A percentile compares a stretch with the other conserved stretches of the same genome.
phyloP scores from a whole-genome alignment of 352 stramenopile species.

The Pythium apleroticum region DNA sequence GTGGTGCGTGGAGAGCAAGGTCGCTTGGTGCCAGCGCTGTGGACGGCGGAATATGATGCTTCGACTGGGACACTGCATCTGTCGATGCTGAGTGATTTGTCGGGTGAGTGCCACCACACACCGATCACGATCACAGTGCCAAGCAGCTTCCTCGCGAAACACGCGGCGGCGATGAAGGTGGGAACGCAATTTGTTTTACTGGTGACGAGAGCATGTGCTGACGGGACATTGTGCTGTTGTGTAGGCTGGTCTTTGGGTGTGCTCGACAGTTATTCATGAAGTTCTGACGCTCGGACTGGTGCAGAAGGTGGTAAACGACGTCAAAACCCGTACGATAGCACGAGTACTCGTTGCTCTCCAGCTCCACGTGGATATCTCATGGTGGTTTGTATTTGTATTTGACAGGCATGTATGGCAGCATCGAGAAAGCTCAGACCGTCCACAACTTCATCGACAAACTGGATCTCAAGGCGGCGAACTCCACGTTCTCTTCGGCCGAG shows the following conservation, averaged over 20 bases:
- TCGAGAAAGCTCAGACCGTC: not conserved
- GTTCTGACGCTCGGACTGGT: slow-evolving; percentile 8
- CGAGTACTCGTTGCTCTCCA: not conserved
- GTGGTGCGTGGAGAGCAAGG: not conserved
- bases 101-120: not conserved
- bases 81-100: slow-evolving; percentile 1
- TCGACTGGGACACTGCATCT: not conserved
- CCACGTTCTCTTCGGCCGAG: not conserved
- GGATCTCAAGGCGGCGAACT: not conserved
- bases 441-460: slow-evolving; percentile 25
- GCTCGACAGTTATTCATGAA: slow-evolving; percentile 1
- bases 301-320: slow-evolving; percentile 5
- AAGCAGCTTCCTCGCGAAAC: not conserved
- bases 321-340: not conserved
- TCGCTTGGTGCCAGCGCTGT: not conserved
- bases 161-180: not conserved
- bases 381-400: not conserved
- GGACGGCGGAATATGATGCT: not conserved
- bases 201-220: not conserved
- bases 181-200: not conserved
- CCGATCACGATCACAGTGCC: not conserved
- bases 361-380: not conserved
- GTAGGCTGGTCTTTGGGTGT: slow-evolving; percentile 10
- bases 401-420: not conserved
- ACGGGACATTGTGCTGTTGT: not conserved